Evolutionary conservation across 2,329 filamentous ascomycete genomes (phyloP).

Genomic region (Fusarium pininemorale): DNA sequence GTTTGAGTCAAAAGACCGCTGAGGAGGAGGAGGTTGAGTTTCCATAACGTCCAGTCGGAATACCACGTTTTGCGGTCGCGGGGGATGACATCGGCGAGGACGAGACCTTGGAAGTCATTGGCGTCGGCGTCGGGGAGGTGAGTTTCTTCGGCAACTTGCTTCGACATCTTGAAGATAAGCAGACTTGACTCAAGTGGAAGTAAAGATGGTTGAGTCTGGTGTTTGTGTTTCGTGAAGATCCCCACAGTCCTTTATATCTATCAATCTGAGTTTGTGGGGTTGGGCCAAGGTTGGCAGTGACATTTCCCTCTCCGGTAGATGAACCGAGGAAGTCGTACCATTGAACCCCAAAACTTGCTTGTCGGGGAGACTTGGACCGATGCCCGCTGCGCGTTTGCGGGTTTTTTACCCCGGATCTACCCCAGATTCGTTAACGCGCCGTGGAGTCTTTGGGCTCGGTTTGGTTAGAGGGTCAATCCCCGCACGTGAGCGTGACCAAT

Average conservation of each 20-base stretch:
- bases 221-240: not conserved
- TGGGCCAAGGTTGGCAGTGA: not conserved
- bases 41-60: conserved; percentile 34
- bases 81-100: conserved; percentile 39
- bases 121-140: conserved; percentile 16
- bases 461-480: not conserved
- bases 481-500: not conserved
- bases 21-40: conserved; percentile 47
- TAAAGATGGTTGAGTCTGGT: not conserved
- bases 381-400: conserved; percentile 11
- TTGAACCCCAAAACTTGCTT: not conserved
- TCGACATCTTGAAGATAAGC: conserved; percentile 1
- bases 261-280: not conserved
- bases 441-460: not conserved
- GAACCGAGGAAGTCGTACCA: conserved; percentile 19
- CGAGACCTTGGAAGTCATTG: conserved; percentile 37
- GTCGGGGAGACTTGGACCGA: conserved; percentile 3
- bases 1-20: conserved; percentile 46
- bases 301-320: not conserved
- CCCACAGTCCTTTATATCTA: conserved; percentile 27
- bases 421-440: conserved; percentile 4
- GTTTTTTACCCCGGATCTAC: conserved; percentile 32
- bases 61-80: conserved; percentile 37
- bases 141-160: conserved; percentile 16
- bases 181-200: not conserved